Percentiles rank a stretch among this genome's conserved stretches.
These are phyloP conservation scores for Apiospora hydei DNA, from an alignment of 2,329 filamentous ascomycete genomes.

Conservation along the genomic window DNA sequence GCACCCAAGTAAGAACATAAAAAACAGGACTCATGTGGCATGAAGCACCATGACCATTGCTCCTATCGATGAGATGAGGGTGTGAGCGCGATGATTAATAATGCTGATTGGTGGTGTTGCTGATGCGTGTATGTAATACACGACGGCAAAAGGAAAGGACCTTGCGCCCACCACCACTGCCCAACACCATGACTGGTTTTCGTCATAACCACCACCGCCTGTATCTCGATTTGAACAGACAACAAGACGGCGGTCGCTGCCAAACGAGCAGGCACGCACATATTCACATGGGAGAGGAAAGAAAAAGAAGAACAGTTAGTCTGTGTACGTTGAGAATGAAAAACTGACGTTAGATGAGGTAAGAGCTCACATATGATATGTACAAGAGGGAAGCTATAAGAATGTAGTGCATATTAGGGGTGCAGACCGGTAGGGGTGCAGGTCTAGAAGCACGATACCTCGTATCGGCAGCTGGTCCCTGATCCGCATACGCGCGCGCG, in stretches of 20 bases:
- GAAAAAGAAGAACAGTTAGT: neutral
- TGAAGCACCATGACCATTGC: neutral
- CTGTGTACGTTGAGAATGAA: neutral
- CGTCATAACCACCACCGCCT: neutral
- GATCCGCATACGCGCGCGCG: neutral
- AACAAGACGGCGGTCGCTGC: neutral
- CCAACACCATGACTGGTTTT: neutral
- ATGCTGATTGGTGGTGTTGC: neutral
- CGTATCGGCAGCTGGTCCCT: conserved; percentile 13
- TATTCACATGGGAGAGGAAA: neutral
- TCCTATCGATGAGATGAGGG: neutral
- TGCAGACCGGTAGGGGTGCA: neutral
- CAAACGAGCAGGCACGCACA: neutral
- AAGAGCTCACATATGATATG: conserved; percentile 14
- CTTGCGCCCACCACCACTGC: neutral
- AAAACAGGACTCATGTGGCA: neutral
- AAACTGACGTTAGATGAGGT: conserved; percentile 14
- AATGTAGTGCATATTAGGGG: neutral
- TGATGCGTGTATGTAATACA: neutral
- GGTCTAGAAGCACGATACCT: conserved; percentile 3
- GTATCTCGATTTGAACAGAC: neutral
- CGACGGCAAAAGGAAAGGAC: neutral
- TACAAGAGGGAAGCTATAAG: neutral
- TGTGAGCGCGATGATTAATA: neutral
- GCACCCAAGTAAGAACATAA: neutral